These are phyloP conservation scores for Coleophoma cylindrospora DNA, from an alignment of 2,329 filamentous ascomycete species.

Conservation along the genomic window DNA sequence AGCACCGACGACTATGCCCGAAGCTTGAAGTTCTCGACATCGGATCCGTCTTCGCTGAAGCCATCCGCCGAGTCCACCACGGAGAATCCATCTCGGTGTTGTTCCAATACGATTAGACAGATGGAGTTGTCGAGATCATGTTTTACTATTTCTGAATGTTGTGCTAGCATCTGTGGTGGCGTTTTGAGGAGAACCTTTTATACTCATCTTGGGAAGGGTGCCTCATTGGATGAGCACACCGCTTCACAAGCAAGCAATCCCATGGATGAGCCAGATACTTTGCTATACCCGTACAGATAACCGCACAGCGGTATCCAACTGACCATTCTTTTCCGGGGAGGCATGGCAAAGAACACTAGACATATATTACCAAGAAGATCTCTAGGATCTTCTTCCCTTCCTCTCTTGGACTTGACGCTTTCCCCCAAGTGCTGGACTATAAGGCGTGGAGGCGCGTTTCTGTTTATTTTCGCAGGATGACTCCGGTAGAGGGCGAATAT, in stretches of 20 bases:
- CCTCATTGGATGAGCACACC: constrained; percentile 4
- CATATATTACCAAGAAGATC: constrained; percentile 5
- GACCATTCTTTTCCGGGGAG: no score
- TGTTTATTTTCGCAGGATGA: not conserved
- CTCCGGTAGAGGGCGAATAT: not conserved
- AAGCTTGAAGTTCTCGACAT: constrained; percentile 93
- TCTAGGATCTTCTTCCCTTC: not conserved
- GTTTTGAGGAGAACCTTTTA: constrained; percentile 14
- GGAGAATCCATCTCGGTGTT: constrained; percentile 96
- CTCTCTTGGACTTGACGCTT: constrained; percentile 16
- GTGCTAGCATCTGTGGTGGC: constrained; percentile 6
- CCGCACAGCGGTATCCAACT: not conserved
- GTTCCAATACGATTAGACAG: constrained; percentile 70
- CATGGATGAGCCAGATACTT: constrained; percentile 15
- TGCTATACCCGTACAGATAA: constrained; percentile 21
- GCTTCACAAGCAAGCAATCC: constrained; percentile 6
- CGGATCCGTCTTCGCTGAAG: constrained; percentile 87
- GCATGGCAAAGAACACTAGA: no score
- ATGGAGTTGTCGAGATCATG: constrained; percentile 4
- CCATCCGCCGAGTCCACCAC: constrained; percentile 92
- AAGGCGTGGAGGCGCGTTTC: constrained; percentile 15
- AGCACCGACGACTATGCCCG: constrained; percentile 71
- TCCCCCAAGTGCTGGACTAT: constrained; percentile 27
- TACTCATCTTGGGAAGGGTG: constrained; percentile 13
- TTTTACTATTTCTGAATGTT: not conserved